Base-by-base conservation (phyloP, 164 flowering plant species). In the grape (Vitis vinifera) region DNA sequence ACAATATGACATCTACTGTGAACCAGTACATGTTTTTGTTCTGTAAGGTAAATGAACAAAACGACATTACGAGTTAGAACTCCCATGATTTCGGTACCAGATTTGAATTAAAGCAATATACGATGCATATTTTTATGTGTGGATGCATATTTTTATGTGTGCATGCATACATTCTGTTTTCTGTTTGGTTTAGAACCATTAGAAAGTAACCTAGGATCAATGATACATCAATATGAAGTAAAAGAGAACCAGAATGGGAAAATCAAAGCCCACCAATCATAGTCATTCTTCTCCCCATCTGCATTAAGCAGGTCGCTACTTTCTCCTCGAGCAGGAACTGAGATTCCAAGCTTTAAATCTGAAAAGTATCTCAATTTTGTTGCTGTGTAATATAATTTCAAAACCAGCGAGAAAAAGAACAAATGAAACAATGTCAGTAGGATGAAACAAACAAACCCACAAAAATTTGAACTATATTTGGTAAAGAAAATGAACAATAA, bases 251-350 rank as follows among this genome's bases (percentile, higher is more conserved):
- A 27, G 47, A 61, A 61, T 10, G 64, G 17, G 17, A 17, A 59
- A 73, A 71, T 47, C 13, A 62, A 17, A 63, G 81, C 89, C 62
- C 62, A 95, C 99, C 99, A 95, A 59, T 95, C 99, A 83, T 95
- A 95, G 76, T 95, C 99, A 79, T 89, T 90, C 75, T 95, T 95
- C 29, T 90, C 97, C 51, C 85, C 90, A 29, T 89, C 97, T 1
- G 76, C 93, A 80, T 86, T 86, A 51, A 95, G 93, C 48, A 95
- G 81, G 73, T 88, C 92, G 74, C 90, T 95, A 73, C 88, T 83
- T 78, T 90, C 92, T 69, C 94, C 93, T 53, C 90, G 84, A 68
- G 57, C 83, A 27, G 92, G 95, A 80, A 92, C 80, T 11, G 92
- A 79, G 63, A 91, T 75, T 64, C 89, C 95, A 68, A 87, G 88